These are phyloP conservation scores for Lentinula sp. DNA, from an alignment of 768 basidiomycete species.

Conservation along the genomic window DNA sequence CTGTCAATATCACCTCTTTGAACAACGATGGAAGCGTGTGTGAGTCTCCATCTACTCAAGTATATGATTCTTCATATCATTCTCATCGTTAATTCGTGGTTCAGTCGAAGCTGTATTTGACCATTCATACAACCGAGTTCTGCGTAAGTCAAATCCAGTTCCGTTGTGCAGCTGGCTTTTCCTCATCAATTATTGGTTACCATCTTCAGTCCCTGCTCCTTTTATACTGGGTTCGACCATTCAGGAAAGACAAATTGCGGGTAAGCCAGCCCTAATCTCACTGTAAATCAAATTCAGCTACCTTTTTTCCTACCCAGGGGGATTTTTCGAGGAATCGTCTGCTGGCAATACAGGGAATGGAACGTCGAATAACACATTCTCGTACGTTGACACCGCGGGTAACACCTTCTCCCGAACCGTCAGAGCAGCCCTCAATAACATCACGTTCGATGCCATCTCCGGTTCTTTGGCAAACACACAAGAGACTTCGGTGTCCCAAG, in stretches of 20 bases:
- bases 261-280: slow-evolving; percentile 25
- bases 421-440: slow-evolving; percentile 52
- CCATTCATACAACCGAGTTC: slow-evolving; percentile 59
- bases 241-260: slow-evolving; percentile 49
- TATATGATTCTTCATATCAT: background rate
- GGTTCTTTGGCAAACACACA: slow-evolving; percentile 35
- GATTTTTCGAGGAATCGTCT: slow-evolving; percentile 38
- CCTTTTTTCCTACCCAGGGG: slow-evolving; percentile 25
- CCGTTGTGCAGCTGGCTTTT: background rate
- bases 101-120: slow-evolving; percentile 52
- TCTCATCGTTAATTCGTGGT: background rate
- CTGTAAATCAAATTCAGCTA: background rate
- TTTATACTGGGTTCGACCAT: slow-evolving; percentile 56
- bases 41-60: slow-evolving; percentile 15
- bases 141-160: slow-evolving; percentile 14
- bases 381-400: slow-evolving; percentile 49
- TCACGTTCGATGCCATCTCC: slow-evolving; percentile 51
- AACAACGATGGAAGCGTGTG: slow-evolving; percentile 28
- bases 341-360: slow-evolving; percentile 59
- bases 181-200: background rate
- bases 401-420: slow-evolving; percentile 62
- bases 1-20: slow-evolving; percentile 35
- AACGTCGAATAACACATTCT: slow-evolving; percentile 63
- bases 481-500: background rate
- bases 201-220: slow-evolving; percentile 38